These are phyloP conservation scores for Gynochthodes officinalis DNA, from an alignment of 257 asterid genomes.

Conservation along the genomic window DNA sequence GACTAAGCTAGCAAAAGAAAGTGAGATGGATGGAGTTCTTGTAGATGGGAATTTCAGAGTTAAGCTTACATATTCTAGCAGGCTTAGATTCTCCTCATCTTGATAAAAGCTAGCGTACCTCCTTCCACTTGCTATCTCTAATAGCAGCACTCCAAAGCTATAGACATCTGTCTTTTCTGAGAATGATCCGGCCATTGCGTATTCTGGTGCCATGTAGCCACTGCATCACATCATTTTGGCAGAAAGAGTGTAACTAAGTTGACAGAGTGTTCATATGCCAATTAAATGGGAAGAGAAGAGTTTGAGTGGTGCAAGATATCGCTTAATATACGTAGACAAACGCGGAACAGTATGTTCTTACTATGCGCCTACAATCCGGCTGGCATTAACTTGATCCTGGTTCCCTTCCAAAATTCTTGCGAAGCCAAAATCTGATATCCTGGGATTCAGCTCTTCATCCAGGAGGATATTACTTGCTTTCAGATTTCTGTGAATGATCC, in stretches of 20 bases:
- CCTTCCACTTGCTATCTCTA: slow-evolving; percentile 17
- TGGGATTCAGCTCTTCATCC: slow-evolving; percentile 25
- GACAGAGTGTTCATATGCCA: no score
- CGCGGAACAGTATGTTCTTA: not conserved
- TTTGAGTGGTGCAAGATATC: no score
- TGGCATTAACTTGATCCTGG: slow-evolving; percentile 5
- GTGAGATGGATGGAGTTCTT: not conserved
- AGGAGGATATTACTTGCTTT: slow-evolving; percentile 23
- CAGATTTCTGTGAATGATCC: slow-evolving; percentile 23
- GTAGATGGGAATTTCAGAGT: not conserved
- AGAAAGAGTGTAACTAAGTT: not conserved
- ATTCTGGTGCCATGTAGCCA: slow-evolving; percentile 19
- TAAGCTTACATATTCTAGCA: slow-evolving; percentile 12
- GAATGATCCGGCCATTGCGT: slow-evolving; percentile 9
- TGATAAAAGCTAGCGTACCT: no score
- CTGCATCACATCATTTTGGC: not conserved
- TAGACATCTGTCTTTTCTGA: slow-evolving; percentile 20
- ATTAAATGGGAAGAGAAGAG: no score
- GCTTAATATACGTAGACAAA: no score
- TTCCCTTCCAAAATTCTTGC: slow-evolving; percentile 17
- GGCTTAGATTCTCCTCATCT: not conserved
- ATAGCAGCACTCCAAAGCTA: slow-evolving; percentile 19
- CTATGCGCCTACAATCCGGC: slow-evolving; percentile 9
- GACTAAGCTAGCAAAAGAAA: no score
- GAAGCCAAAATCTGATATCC: slow-evolving; percentile 19